phyloP scores from a whole-genome alignment of 176 grass and related monocot species.

The Aegilops speltoides region DNA sequence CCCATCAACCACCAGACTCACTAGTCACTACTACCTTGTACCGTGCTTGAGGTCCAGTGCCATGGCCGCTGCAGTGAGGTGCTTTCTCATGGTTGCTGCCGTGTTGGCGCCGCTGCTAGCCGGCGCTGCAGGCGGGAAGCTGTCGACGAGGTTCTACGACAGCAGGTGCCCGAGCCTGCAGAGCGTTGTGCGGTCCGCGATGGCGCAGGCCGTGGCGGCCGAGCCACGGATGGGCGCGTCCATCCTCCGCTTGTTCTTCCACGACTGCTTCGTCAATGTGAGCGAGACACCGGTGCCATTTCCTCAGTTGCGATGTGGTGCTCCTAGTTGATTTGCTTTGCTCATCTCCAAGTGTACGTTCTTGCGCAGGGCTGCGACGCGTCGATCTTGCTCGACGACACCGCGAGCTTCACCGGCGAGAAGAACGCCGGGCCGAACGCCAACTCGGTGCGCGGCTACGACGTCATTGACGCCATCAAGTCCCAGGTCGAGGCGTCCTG shows the following conservation, averaged over 20 bases:
- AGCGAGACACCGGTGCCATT: background rate
- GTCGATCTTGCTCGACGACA: too few species aligned
- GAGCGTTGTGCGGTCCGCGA: conserved; percentile 43
- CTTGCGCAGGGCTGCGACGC: too few species aligned
- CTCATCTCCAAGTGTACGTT: too few species aligned
- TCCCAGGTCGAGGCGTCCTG: too few species aligned
- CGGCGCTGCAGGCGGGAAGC: conserved; percentile 8
- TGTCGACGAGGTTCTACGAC: conserved; percentile 52
- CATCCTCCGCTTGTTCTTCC: conserved; percentile 84
- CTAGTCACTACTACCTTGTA: too few species aligned
- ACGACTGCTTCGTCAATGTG: conserved; percentile 85
- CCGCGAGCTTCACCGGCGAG: too few species aligned
- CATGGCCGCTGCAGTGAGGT: background rate
- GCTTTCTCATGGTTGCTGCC: background rate
- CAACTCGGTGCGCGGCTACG: too few species aligned
- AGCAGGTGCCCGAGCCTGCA: conserved; percentile 48
- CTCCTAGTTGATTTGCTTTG: too few species aligned
- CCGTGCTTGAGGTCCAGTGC: too few species aligned
- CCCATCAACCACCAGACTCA: background rate
- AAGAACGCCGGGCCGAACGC: too few species aligned
- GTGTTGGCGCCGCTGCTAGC: background rate
- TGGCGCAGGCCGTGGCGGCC: conserved; percentile 36
- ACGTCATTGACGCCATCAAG: too few species aligned
- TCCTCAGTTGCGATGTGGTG: background rate
- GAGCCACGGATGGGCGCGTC: conserved; percentile 74